Conservation (phyloP, 2,329 filamentous ascomycete species). For the Fusarium subglutinans region DNA sequence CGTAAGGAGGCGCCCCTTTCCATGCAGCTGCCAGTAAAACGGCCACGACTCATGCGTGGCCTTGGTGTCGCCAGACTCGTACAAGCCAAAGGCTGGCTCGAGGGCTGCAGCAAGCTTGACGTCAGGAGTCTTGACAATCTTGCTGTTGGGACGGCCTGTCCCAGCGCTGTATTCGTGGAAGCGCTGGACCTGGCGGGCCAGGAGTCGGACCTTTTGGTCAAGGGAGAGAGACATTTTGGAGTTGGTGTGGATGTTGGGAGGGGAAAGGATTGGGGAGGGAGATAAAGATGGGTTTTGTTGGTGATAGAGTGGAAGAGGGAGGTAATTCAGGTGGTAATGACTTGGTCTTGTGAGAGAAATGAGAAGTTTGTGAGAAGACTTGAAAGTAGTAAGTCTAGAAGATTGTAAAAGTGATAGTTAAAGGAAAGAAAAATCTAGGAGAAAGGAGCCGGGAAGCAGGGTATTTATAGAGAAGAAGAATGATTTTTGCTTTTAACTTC, state of each 20-base stretch:
- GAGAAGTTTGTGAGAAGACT: accelerated
- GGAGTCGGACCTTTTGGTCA: background rate
- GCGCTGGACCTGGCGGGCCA: background rate
- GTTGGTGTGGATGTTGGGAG: too few species aligned
- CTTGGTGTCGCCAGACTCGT: background rate
- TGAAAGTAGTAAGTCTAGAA: background rate
- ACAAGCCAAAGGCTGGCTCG: background rate
- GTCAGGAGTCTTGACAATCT: background rate
- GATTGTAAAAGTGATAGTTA: accelerated
- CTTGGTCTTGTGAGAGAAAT: accelerated
- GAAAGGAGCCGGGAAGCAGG: accelerated
- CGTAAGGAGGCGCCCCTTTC: background rate
- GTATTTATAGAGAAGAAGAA: background rate
- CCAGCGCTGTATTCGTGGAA: background rate
- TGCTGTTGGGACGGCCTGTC: background rate
- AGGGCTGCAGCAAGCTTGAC: background rate
- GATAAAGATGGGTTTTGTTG: accelerated
- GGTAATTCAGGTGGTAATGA: too few species aligned
- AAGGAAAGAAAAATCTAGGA: background rate
- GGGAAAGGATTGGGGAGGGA: background rate
- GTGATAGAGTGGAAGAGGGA: accelerated
- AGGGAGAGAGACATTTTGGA: background rate
- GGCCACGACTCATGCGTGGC: background rate
- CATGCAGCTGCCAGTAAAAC: background rate
- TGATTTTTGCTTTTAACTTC: background rate